A percentile compares a stretch with the other conserved stretches of the same genome.
Conservation (phyloP, 1,139 yeast genomes). For the Casaregolazyma suthepensis region DNA sequence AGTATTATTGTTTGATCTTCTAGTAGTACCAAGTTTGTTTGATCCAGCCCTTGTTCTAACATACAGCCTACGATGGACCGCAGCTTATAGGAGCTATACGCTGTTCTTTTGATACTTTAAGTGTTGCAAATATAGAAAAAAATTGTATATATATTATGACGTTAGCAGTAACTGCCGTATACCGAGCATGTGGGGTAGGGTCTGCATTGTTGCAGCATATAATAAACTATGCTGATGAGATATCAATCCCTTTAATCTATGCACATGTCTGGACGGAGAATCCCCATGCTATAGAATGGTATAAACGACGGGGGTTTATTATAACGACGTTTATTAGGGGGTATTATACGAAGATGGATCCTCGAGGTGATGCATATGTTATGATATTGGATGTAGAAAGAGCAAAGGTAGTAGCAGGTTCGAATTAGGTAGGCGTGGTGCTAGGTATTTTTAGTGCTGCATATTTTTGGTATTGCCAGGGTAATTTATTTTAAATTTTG, state of each 20-base stretch:
- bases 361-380: conserved; percentile 29
- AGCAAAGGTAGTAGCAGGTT: not conserved
- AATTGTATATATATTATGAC: conserved; percentile 56
- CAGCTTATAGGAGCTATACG: conserved; percentile 67
- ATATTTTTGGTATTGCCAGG: not conserved
- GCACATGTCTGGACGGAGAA: conserved; percentile 54
- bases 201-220: conserved; percentile 48
- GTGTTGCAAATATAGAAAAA: conserved; percentile 37
- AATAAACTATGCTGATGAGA: conserved; percentile 46
- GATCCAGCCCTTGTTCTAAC: not conserved
- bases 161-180: conserved; percentile 58
- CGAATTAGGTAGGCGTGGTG: not conserved
- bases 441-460: no score
- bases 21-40: not conserved
- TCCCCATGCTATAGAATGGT: conserved; percentile 48
- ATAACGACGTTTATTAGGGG: conserved; percentile 39
- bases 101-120: conserved; percentile 37
- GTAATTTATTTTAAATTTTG: no score
- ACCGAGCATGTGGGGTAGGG: conserved; percentile 61
- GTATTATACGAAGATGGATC: conserved; percentile 42
- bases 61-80: conserved; percentile 50
- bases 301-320: conserved; percentile 47
- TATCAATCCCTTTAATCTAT: conserved; percentile 50
- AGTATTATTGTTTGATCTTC: not conserved
- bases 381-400: conserved; percentile 14